Base-by-base conservation (phyloP, 1,284 basidiomycete genomes). In the Salmacisia buchloeana region DNA sequence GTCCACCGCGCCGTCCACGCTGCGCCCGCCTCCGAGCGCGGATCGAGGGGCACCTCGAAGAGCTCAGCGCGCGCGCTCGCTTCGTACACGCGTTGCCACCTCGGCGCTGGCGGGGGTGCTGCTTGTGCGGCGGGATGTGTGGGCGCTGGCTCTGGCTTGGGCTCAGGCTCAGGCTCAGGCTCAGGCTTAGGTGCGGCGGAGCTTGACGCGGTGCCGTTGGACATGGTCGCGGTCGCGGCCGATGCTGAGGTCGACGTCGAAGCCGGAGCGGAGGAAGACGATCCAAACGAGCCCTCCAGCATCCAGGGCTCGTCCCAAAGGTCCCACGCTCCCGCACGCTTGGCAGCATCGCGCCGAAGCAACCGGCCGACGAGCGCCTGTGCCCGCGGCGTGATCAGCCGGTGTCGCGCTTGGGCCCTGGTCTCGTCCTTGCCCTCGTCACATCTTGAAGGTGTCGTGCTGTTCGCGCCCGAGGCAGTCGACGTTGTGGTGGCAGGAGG, bases 281-380 rank as follows among this genome's bases (percentile, higher is more conserved):
- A 45, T 35, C 46, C 57, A 27, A 78, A 78, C 54, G 75, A 76
- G 31, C 76, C 77, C 7, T 69, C 59, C 2, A 67, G 46, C 34
- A 79, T 65, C 77, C 77, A 79, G 13, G 61, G 67, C 46, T 77
- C 77, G 60, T 78, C 69, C 72, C 75, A 79, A 15, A 70, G 66
- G 29, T 79, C 75, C 69, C 71, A 76, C 21, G 73, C 72, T 0
- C 54, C 56, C 1, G 70, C 68, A 10, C 77, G 68, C 43, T 74
- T 75, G 6, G 62, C 67, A 15, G 75, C 60, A 54, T 79, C 77
- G 35, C 77, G 66, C 13, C 75, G 67, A 34, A 79, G 62, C 36
- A 78, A 68, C 10, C 76, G 63, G 3, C 62, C 63, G n/a, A 73
- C 70, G 61, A 78, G 69, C n/a, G 65, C 65, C 36, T 69, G 71